Conservation (phyloP, 371 early-diverging fungal genomes). For the Mucor velutinosus region DNA sequence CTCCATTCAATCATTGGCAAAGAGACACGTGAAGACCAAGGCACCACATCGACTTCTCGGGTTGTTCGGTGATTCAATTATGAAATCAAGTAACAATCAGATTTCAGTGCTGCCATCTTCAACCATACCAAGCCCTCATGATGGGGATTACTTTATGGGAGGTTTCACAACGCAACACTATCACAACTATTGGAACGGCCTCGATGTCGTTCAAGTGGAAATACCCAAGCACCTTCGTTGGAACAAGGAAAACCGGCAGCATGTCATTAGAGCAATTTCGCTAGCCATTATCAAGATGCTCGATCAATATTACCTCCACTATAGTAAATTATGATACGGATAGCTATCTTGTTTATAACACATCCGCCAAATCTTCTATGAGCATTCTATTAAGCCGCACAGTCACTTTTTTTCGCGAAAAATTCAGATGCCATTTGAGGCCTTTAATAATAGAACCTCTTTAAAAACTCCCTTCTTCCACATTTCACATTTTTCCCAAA, state of each 20-base stretch:
- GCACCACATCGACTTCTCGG: slow-evolving; percentile 1
- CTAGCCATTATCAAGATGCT: neutral
- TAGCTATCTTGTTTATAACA: neutral
- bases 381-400: neutral
- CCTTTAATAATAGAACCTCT: neutral
- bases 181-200: neutral
- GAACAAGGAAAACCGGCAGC: neutral
- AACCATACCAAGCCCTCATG: neutral
- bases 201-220: slow-evolving; percentile 23
- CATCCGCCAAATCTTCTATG: neutral
- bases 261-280: neutral
- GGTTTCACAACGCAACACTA: slow-evolving; percentile 14
- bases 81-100: neutral
- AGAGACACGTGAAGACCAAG: neutral
- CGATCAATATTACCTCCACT: neutral
- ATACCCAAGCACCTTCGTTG: slow-evolving; percentile 11
- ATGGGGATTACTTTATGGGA: slow-evolving; percentile 12
- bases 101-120: slow-evolving; percentile 12
- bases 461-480: neutral
- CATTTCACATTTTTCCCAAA: neutral
- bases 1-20: slow-evolving; percentile 16
- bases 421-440: neutral
- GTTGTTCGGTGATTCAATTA: slow-evolving; percentile 4
- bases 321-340: neutral
- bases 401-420: slow-evolving; percentile 14